Conservation (phyloP, 768 basidiomycete species). For the Xerocomus potaroensis region DNA sequence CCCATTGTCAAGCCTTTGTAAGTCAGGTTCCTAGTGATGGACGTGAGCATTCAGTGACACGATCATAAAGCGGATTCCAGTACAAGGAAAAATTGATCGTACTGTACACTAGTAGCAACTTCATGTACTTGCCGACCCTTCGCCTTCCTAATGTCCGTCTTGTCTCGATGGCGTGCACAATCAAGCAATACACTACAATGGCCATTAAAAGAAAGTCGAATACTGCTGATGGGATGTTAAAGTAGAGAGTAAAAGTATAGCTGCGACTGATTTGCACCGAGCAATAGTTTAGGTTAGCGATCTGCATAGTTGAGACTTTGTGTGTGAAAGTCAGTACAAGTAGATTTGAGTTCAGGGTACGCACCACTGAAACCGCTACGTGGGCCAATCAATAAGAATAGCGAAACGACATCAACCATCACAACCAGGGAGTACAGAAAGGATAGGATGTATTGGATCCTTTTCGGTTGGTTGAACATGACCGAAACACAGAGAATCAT, state of each 20-base stretch:
- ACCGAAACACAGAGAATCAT: conserved; percentile 14
- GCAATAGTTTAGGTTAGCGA: background rate
- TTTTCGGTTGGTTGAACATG: conserved; percentile 10
- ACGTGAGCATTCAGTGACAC: background rate
- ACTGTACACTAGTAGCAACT: conserved; percentile 6
- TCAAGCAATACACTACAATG: conserved; percentile 9
- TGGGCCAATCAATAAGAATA: conserved; percentile 1
- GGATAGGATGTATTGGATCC: background rate
- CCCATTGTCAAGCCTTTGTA: background rate
- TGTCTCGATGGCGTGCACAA: conserved; percentile 3
- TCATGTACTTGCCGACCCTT: conserved; percentile 9
- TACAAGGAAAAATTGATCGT: conserved; percentile 13
- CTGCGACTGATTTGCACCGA: background rate
- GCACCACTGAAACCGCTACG: background rate
- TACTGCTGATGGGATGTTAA: background rate
- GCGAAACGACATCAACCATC: background rate
- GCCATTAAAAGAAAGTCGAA: conserved; percentile 8
- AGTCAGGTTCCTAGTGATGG: conserved; percentile 1
- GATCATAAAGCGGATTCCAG: background rate
- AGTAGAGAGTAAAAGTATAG: background rate
- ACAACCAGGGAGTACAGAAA: conserved; percentile 2
- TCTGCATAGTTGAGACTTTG: background rate
- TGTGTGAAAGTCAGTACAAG: background rate
- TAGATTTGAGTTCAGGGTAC: too few relatives aligned
- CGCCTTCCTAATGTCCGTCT: background rate